A percentile compares a stretch with the other conserved stretches of the same genome.
These are phyloP conservation scores for Penicillium ucsense DNA, from an alignment of 495 filamentous ascomycete genomes.

Conservation along the genomic window DNA sequence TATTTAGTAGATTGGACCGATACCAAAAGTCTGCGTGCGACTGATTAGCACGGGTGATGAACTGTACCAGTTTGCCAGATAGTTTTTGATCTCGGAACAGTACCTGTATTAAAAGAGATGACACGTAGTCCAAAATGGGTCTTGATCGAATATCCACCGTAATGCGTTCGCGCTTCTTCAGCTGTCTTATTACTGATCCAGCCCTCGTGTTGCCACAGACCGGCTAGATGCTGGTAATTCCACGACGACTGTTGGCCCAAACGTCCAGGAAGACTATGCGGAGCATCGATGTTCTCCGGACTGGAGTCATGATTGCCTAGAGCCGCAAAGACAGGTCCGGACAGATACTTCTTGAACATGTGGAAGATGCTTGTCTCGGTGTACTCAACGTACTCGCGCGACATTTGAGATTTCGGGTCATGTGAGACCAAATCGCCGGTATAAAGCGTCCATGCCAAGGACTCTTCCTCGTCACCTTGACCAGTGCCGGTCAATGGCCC, in stretches of 20 bases:
- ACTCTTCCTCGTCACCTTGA: slow-evolving; percentile 18
- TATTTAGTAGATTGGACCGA: slow-evolving; percentile 33
- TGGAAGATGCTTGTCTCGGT: slow-evolving; percentile 39
- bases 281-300: slow-evolving; percentile 40
- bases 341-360: slow-evolving; percentile 47
- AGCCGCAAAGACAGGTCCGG: slow-evolving; percentile 43
- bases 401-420: slow-evolving; percentile 36
- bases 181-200: slow-evolving; percentile 37
- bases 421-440: slow-evolving; percentile 50
- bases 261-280: slow-evolving; percentile 41
- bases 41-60: too few species aligned
- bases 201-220: slow-evolving; percentile 41
- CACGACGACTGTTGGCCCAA: slow-evolving; percentile 47
- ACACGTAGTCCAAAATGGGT: slow-evolving; percentile 40
- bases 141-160: slow-evolving; percentile 42
- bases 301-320: slow-evolving; percentile 49
- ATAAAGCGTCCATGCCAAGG: slow-evolving; percentile 43
- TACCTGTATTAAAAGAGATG: slow-evolving; percentile 44
- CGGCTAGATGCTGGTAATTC: slow-evolving; percentile 45
- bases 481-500: slow-evolving; percentile 46
- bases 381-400: slow-evolving; percentile 40
- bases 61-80: too few species aligned
- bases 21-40: slow-evolving; percentile 39
- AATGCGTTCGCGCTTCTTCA: slow-evolving; percentile 36
- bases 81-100: slow-evolving; percentile 3